Base-by-base conservation (phyloP, 257 asterid species). In the Mitragyna speciosa region DNA sequence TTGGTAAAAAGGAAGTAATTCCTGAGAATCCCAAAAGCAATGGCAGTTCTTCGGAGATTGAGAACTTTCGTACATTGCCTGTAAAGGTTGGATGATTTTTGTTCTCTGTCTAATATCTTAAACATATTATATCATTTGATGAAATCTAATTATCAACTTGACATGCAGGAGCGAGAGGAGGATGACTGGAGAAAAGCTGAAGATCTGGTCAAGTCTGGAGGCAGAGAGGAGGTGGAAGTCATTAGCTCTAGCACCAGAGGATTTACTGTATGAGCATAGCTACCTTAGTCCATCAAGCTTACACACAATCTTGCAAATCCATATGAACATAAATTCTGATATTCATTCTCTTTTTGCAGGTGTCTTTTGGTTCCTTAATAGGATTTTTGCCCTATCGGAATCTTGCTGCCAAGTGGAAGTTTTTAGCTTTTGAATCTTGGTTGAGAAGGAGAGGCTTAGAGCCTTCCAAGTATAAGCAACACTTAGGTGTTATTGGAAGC, bases 361-460 rank as follows among this genome's bases (percentile, higher is more conserved):
- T 77, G 58, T 92, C 97, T 36, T 93, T 90, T 85, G 93, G 97
- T 82, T 92, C 99, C 89, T 87, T 95, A 87, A 82, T 92, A 84
- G 99, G 98, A 73, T 92, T 92, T 90, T 84, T 95, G 78, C 99
- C 99, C 22, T 93, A 95, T 82, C 95, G 98, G 56, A 92, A 93
- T 84, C 99, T 93, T 81, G 89, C 94, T 84, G 89, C 98, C 43
- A 89, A 91, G 87, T 93, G 97, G 99, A 95, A 90, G 84, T 95
- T 95, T 88, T 84, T 92, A 76, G 97, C 97, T 72, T 93, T 95
- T 63, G 99, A 95, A 84, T 92, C 99, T 48, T 95, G 99, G 99
- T 85, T 95, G 89, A 93, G 98, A 87, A 86, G 86, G 83, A 92
- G 88, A 76, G 98, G 99, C 33, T 71, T 95, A 73, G 93, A 95